Evolutionary conservation across 2,329 filamentous ascomycete species (phyloP).

Genomic region (Hymenoscyphus albidus): DNA sequence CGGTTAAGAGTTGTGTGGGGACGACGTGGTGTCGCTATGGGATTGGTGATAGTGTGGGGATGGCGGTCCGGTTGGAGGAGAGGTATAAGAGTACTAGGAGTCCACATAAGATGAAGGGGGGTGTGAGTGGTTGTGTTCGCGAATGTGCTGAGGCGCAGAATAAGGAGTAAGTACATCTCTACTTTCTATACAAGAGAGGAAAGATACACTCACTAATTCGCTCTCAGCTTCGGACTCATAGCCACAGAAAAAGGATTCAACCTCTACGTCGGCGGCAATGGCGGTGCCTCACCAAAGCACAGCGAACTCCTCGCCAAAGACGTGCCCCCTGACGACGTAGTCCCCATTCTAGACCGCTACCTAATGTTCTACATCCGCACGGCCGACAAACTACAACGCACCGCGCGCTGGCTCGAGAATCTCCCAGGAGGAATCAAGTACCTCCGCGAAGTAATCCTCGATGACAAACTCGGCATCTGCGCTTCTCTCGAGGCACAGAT

Average conservation of each 20-base stretch:
- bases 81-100: conserved; percentile 87
- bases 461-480: conserved; percentile 83
- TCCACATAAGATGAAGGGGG: conserved; percentile 88
- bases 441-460: conserved; percentile 74
- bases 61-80: conserved; percentile 84
- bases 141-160: conserved; percentile 91
- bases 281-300: conserved; percentile 79
- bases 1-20: conserved; percentile 88
- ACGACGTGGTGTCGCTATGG: conserved; percentile 90
- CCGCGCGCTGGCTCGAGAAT: conserved; percentile 80
- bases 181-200: neutral
- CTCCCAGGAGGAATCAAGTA: conserved; percentile 82
- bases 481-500: conserved; percentile 83
- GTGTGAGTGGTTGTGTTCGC: conserved; percentile 85
- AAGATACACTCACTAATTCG: neutral
- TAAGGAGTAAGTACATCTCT: conserved; percentile 64
- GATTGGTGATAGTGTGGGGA: conserved; percentile 84
- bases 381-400: conserved; percentile 84
- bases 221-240: conserved; percentile 73
- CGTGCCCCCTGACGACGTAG: conserved; percentile 75
- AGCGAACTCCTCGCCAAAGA: conserved; percentile 82
- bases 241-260: conserved; percentile 93
- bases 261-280: conserved; percentile 86
- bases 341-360: conserved; percentile 82
- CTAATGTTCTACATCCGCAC: conserved; percentile 93